Base-by-base conservation (phyloP, 75 land plant genomes). In the Picea sitchensis region DNA sequence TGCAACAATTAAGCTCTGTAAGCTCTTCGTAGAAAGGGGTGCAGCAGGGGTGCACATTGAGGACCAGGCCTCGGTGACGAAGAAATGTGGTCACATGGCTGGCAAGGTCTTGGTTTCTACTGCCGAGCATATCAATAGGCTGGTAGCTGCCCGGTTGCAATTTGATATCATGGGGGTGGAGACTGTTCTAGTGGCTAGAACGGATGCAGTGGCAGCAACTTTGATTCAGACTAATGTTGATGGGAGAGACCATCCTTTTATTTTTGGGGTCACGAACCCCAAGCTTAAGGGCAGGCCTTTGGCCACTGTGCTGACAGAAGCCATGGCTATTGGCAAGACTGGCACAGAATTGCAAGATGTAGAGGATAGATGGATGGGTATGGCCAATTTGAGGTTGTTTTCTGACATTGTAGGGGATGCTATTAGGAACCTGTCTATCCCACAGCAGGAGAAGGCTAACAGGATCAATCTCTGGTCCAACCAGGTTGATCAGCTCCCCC, bases 101-200 rank as follows among this genome's bases (percentile, higher is more conserved):
- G 98, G 95, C 5, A 95, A 95, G 58, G 98, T 95, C 76, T 86
- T 95, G 61, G 98, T 95, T 36, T 47, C 93, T 6, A 85, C 91
- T 11, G 74, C 80, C 51, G 96, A 95, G 78, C 94, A 94, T 78
- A 86, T 92, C 80, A 95, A 91, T 67, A 71, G 93, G n/a, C 93
- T 95, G 20, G 91, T 92, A 0, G 95, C 98, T 14, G 89, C 91
- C 1, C 58, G 95, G 59, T 77, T 93, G 81, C 98, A 95, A 84
- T 90, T 93, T 69, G 96, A 95, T 81, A 80, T 95, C 71, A 95
- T 95, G 96, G 98, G 94, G 8, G 90, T 86, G 11, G 98, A 95
- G 87, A 93, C 91, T 15, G 84, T 95, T 5, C 79, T 93, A 8
- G 84, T 92, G 47, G 94, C 93, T 15, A 81, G 96, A 23, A 88